Percentiles rank a stretch among this genome's conserved stretches.
These are phyloP conservation scores for Zelopaecilomyces penicillatus DNA, from an alignment of 2,329 filamentous ascomycete genomes.

Conservation along the genomic window DNA sequence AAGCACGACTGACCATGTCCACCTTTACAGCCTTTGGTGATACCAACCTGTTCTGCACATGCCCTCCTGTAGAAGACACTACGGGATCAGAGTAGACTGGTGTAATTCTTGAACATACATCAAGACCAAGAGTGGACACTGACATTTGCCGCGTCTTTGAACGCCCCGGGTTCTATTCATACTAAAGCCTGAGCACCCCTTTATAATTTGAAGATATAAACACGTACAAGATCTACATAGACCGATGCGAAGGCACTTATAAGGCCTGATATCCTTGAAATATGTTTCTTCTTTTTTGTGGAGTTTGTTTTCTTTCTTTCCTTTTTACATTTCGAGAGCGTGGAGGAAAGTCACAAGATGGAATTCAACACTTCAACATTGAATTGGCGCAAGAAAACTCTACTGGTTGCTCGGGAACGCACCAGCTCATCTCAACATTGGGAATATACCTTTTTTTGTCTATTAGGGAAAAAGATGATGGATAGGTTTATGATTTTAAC, in stretches of 20 bases:
- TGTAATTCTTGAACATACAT: constrained; percentile 3
- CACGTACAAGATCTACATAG: not conserved
- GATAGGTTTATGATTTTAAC: too few species aligned
- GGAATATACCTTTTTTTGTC: constrained; percentile 1
- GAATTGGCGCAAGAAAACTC: constrained; percentile 6
- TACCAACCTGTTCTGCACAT: constrained; percentile 90
- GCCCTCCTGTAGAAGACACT: constrained; percentile 69
- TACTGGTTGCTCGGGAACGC: constrained; percentile 3
- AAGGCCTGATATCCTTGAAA: not conserved
- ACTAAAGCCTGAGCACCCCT: too few species aligned
- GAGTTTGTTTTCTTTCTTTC: constrained; percentile 3
- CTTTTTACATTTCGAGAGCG: constrained; percentile 2
- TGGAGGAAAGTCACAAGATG: constrained; percentile 5
- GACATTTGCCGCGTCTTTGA: not conserved
- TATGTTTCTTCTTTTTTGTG: not conserved
- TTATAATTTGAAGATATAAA: not conserved
- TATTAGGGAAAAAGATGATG: too few species aligned
- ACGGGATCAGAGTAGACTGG: constrained; percentile 15
- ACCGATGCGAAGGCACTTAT: not conserved
- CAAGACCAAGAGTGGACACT: not conserved
- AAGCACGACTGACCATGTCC: not conserved
- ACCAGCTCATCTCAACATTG: constrained; percentile 16
- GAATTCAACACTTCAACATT: constrained; percentile 15
- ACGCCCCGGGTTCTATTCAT: too few species aligned
- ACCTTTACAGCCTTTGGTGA: constrained; percentile 66